A percentile compares a stretch with the other conserved stretches of the same genome.
These are phyloP conservation scores for Sarcocystis neurona DNA, from an alignment of 169 alveolate species.

Conservation along the genomic window DNA sequence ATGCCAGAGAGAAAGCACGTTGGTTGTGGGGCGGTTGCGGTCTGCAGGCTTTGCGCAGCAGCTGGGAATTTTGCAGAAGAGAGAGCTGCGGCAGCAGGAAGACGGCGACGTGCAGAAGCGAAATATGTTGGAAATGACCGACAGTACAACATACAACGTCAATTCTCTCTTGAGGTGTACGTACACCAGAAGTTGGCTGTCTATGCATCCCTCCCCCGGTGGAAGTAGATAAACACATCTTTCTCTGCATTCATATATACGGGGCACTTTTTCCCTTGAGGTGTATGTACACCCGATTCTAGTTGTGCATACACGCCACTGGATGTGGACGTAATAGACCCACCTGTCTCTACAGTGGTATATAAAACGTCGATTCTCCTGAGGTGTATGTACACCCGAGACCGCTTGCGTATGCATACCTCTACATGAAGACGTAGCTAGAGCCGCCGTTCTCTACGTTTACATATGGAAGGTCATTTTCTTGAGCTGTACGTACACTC, in stretches of 20 bases:
- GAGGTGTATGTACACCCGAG: too few relatives aligned
- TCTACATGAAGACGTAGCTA: too few relatives aligned
- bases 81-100: slow-evolving; percentile 13
- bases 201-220: too few relatives aligned
- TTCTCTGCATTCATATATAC: too few relatives aligned
- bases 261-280: too few relatives aligned
- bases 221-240: too few relatives aligned
- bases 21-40: too few relatives aligned
- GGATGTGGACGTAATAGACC: background rate
- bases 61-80: slow-evolving; percentile 34
- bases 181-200: background rate
- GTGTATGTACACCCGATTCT: background rate
- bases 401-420: too few relatives aligned
- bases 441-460: too few relatives aligned
- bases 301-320: background rate
- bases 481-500: too few relatives aligned
- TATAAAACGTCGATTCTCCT: background rate
- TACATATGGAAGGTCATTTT: too few relatives aligned
- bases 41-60: slow-evolving; percentile 46
- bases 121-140: slow-evolving; percentile 32
- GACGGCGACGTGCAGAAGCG: slow-evolving; percentile 23
- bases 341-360: background rate
- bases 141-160: slow-evolving; percentile 22
- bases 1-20: too few relatives aligned
- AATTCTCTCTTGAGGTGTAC: slow-evolving; percentile 17